Evolutionary conservation across 768 basidiomycete genomes (phyloP).

Genomic region (Boletus edulis): DNA sequence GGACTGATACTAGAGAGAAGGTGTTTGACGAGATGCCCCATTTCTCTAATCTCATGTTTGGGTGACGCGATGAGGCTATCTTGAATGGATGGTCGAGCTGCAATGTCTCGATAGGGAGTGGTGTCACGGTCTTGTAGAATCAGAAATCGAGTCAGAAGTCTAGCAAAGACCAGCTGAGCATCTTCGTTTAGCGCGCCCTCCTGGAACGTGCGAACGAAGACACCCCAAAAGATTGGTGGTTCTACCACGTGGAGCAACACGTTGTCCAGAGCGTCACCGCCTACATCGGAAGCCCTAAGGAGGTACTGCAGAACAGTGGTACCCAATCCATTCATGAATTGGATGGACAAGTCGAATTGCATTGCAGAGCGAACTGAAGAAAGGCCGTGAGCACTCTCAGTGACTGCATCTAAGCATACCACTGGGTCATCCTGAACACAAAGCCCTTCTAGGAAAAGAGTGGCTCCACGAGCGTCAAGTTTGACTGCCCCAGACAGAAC

Average conservation of each 20-base stretch:
- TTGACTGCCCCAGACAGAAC: slow-evolving; percentile 29
- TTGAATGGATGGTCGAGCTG: slow-evolving; percentile 29
- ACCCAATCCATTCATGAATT: slow-evolving; percentile 44
- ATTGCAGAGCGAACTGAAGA: slow-evolving; percentile 39
- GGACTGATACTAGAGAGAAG: slow-evolving; percentile 26
- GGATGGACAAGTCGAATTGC: slow-evolving; percentile 32
- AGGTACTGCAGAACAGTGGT: slow-evolving; percentile 39
- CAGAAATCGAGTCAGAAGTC: slow-evolving; percentile 48
- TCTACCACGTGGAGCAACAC: slow-evolving; percentile 44
- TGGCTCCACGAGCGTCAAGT: slow-evolving; percentile 21
- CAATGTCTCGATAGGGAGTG: slow-evolving; percentile 37
- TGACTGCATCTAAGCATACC: slow-evolving; percentile 37
- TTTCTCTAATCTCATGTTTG: slow-evolving; percentile 25
- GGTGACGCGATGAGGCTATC: slow-evolving; percentile 22
- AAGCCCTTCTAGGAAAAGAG: slow-evolving; percentile 46
- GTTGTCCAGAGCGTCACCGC: slow-evolving; percentile 40
- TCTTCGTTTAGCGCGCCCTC: slow-evolving; percentile 29
- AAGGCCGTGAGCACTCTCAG: slow-evolving; percentile 37
- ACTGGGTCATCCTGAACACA: slow-evolving; percentile 39
- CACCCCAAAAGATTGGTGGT: slow-evolving; percentile 50
- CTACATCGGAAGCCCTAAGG: slow-evolving; percentile 36
- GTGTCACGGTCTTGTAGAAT: slow-evolving; percentile 34
- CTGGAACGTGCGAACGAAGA: slow-evolving; percentile 34
- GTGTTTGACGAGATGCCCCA: slow-evolving; percentile 42
- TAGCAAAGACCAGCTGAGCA: slow-evolving; percentile 42